Base-by-base conservation (phyloP, 768 basidiomycete genomes). In the Trametes cubensis region DNA sequence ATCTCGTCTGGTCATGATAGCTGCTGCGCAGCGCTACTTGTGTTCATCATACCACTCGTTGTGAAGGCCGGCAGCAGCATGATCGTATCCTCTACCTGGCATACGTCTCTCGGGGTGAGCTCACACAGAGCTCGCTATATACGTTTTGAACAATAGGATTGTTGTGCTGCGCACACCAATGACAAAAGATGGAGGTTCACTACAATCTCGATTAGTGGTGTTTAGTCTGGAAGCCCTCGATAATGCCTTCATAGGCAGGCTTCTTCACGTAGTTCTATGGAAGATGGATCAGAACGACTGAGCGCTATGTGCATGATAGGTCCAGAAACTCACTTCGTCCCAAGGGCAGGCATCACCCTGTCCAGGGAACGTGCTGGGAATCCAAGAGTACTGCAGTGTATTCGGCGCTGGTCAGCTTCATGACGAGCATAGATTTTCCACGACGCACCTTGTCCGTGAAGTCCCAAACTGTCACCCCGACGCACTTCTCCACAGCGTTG, bases 401-500 rank as follows among this genome's bases (percentile, higher is more conserved):
- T n/a, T 23, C 3, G 21, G n/a, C 18, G 2, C 10, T 34, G 20
- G 39, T 54, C 21, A 47, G 28, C 23, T 4, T 17, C 20, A 18
- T n/a, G 21, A 56, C 11, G 20, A 44, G 18, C 10, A 10, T 21
- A 21, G 46, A 14, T 10, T 21, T 6, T 17, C n/a, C 3, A 10
- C 34, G 28, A 67, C 59, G 55, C 20, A 65, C 63, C 63, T 72
- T 74, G 67, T 78, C 76, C 2, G 76, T 76, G 58, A 73, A 78
- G 58, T 77, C 79, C 79, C 78, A 80, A 46, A 77, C 21, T 6
- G 75, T 77, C 40, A 78, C 64, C 38, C 75, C 75, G 47, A 78
- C 71, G 63, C 77, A 78, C 34, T 66, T 62, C 13, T 63, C 28
- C 39, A 77, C 72, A 21, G 59, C 74, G 53, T 79, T 76, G 69